Evolutionary conservation across 2,329 filamentous ascomycete species (phyloP).

Genomic region (Cladosporium austrohemisphaericum): DNA sequence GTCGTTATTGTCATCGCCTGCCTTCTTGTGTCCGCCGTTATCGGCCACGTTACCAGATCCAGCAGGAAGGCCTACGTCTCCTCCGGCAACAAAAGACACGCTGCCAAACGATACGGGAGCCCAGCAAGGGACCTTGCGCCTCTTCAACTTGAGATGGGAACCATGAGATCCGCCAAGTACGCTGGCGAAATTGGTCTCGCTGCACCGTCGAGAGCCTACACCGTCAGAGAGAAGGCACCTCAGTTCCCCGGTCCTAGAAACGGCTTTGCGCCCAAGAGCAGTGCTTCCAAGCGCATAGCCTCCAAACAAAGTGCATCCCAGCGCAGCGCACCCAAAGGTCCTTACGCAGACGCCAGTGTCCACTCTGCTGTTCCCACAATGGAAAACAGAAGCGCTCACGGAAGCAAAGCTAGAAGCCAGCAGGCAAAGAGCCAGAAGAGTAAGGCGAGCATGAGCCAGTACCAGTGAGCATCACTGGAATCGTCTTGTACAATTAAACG

Average conservation of each 20-base stretch:
- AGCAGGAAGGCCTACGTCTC: neutral
- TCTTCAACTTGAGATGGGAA: neutral
- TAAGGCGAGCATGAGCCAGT: no score
- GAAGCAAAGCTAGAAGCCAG: no score
- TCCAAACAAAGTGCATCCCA: no score
- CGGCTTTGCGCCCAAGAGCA: neutral
- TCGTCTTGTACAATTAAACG: no score
- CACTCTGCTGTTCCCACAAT: neutral
- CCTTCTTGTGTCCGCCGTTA: neutral
- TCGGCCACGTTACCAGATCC: neutral
- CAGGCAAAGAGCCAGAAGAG: no score
- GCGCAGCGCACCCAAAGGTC: neutral
- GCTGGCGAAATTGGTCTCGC: neutral
- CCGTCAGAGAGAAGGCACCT: neutral
- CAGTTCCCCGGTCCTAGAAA: neutral
- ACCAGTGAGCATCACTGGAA: no score
- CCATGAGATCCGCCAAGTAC: neutral
- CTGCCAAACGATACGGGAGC: neutral
- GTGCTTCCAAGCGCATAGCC: no score
- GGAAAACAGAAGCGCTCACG: neutral
- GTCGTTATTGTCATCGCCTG: neutral
- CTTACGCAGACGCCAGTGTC: neutral
- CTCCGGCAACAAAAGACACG: neutral
- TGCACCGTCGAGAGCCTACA: neutral
- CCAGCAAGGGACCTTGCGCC: no score